Evolutionary conservation across 495 filamentous ascomycete species (phyloP).

Genomic region (Neurospora tetrasperma): DNA sequence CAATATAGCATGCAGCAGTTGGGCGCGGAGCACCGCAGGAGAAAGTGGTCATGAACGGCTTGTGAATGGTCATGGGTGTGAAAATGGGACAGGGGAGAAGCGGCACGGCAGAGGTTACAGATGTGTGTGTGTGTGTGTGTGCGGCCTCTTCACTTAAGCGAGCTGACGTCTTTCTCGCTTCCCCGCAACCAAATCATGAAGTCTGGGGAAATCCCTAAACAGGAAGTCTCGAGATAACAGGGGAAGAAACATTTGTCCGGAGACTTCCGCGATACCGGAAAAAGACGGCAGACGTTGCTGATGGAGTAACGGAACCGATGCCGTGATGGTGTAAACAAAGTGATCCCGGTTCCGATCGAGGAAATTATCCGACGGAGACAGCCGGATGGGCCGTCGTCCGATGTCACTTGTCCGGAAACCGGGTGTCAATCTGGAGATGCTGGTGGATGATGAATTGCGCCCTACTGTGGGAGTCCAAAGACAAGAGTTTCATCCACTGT

Average conservation of each 20-base stretch:
- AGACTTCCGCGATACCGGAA: background rate
- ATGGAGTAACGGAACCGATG: background rate
- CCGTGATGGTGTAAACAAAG: background rate
- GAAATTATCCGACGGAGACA: background rate
- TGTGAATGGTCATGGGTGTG: background rate
- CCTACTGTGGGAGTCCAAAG: background rate
- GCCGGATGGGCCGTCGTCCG: background rate
- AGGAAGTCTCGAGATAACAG: background rate
- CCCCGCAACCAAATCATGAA: background rate
- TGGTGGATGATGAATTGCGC: background rate
- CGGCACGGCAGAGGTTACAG: background rate
- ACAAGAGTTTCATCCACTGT: background rate
- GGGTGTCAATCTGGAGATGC: background rate
- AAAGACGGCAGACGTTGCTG: background rate
- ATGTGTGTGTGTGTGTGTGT: background rate
- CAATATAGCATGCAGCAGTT: background rate
- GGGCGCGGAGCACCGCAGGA: background rate
- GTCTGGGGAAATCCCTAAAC: background rate
- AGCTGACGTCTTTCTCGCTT: background rate
- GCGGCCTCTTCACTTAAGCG: background rate
- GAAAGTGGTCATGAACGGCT: background rate
- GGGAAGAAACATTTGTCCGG: background rate
- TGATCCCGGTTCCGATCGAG: background rate
- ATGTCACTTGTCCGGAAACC: background rate
- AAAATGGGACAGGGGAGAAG: background rate